These are phyloP conservation scores for Psophocarpus tetragonolobus DNA, from an alignment of 306 rosid genomes.

Conservation along the genomic window DNA sequence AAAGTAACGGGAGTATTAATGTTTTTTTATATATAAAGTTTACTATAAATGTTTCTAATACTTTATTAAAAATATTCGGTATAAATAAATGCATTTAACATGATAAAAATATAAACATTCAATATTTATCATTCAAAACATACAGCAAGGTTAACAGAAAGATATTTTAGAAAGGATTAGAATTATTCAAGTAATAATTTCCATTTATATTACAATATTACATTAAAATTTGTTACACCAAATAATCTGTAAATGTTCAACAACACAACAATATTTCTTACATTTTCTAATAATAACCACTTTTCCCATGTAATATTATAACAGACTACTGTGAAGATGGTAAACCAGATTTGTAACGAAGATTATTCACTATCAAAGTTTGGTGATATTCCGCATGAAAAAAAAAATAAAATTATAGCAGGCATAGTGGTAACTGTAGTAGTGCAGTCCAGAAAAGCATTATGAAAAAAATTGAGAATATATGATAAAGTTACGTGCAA, in stretches of 20 bases:
- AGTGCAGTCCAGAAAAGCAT: neutral
- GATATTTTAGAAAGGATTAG: neutral
- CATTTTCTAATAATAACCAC: neutral
- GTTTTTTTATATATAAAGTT: no score
- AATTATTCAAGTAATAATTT: neutral
- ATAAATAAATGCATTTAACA: no score
- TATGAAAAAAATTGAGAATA: neutral
- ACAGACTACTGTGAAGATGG: no score
- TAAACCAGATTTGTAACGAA: no score
- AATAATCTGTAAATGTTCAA: neutral
- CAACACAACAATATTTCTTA: neutral
- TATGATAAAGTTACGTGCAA: conserved; percentile 7
- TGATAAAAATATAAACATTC: no score
- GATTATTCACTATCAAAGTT: no score
- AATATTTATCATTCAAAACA: neutral
- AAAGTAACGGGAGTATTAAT: neutral
- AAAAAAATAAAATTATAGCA: no score
- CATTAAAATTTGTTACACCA: neutral
- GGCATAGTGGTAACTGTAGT: neutral
- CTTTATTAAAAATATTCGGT: no score
- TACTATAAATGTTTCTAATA: no score
- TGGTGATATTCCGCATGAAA: no score
- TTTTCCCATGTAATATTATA: neutral
- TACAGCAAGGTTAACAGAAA: neutral
- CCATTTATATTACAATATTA: neutral